Conservation (phyloP, 306 rosid species). For the Quercus cerris region DNA sequence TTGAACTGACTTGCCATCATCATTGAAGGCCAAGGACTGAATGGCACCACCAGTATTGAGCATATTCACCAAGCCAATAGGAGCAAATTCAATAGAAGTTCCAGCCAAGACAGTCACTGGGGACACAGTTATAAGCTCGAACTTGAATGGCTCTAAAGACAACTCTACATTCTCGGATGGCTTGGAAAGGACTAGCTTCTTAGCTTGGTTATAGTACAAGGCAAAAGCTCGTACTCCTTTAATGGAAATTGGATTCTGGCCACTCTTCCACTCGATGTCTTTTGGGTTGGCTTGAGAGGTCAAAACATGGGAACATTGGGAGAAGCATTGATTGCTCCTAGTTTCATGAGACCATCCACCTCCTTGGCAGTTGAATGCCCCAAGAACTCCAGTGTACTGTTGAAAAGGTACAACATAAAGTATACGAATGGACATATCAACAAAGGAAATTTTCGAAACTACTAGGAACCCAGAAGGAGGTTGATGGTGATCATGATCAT, state of each 20-base stretch:
- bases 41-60: constrained; percentile 83
- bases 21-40: constrained; percentile 45
- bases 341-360: constrained; percentile 84
- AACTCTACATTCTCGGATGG: constrained; percentile 47
- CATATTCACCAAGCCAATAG: constrained; percentile 86
- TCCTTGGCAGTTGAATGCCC: constrained; percentile 94
- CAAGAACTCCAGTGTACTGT: constrained; percentile 81
- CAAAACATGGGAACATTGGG: constrained; percentile 57
- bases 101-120: constrained; percentile 46
- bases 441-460: too few relatives aligned
- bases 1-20: constrained; percentile 28
- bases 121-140: constrained; percentile 74
- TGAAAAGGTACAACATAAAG: background rate
- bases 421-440: background rate
- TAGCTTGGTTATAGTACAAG: constrained; percentile 55
- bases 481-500: too few relatives aligned
- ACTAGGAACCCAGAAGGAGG: too few relatives aligned
- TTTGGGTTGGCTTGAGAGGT: constrained; percentile 48
- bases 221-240: constrained; percentile 53
- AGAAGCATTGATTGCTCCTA: constrained; percentile 64
- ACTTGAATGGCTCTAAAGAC: constrained; percentile 78
- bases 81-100: constrained; percentile 59
- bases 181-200: constrained; percentile 56
- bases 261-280: constrained; percentile 84
- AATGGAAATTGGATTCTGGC: constrained; percentile 52